These are phyloP conservation scores for Eucalyptus dawsonii DNA, from an alignment of 345 rosid species.

Conservation along the genomic window DNA sequence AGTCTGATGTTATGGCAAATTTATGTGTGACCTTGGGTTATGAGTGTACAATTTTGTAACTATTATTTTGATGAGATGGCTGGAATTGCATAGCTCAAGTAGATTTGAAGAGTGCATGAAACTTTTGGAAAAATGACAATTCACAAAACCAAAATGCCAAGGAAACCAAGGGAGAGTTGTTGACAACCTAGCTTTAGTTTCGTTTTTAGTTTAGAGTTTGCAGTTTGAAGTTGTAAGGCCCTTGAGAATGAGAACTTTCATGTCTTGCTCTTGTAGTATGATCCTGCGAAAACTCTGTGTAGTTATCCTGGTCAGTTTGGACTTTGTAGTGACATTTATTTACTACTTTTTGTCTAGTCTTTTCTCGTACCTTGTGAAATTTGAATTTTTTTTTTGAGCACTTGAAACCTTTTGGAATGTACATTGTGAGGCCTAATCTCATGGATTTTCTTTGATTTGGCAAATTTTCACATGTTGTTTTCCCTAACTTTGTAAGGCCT, in stretches of 20 bases:
- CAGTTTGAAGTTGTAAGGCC: background rate
- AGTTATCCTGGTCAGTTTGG: background rate
- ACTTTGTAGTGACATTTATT: background rate
- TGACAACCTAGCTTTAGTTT: background rate
- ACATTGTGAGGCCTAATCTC: background rate
- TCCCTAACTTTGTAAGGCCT: background rate
- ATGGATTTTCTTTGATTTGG: background rate
- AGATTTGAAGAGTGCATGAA: background rate
- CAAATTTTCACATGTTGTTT: background rate
- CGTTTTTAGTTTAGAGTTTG: background rate
- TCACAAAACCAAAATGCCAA: background rate
- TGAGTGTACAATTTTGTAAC: background rate
- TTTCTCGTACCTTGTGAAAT: background rate
- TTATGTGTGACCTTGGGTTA: background rate
- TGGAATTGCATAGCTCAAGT: background rate
- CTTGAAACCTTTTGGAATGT: background rate
- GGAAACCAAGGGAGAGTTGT: background rate
- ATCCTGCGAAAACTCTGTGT: background rate
- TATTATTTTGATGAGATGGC: background rate
- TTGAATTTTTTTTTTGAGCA: background rate
- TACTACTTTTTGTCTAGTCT: background rate
- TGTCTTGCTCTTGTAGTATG: background rate
- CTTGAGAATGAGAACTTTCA: background rate
- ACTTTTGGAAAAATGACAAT: background rate
- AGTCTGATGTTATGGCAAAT: background rate